Evolutionary conservation across 768 basidiomycete species (phyloP), one percentile per base, ranked within the genome.

Genomic region (Gloeophyllum trabeum): DNA sequence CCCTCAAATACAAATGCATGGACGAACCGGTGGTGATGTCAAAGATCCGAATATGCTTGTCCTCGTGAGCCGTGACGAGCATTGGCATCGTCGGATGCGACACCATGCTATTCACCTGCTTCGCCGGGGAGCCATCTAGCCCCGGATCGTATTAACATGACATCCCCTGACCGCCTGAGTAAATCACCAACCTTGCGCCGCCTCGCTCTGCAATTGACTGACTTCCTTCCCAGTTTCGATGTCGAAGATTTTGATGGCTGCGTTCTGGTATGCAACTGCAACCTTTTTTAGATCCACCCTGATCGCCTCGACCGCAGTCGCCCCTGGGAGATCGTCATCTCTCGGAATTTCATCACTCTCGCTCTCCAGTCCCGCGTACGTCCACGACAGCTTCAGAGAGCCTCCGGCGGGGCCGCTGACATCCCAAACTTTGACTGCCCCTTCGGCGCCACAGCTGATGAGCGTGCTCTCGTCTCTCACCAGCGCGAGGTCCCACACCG

Each of bases 401-500:
- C 79, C 75, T 13, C 74, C 76, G 24, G 74, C 71, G 20, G 76
- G 70, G 14, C 74, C 76, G 51, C 76, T 75, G 39, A 89, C 81
- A 51, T 91, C 88, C 93, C 94, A 98, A 12, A 94, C 77, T 61
- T 96, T 96, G 51, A 97, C 83, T 0, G 75, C 64, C 16, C 93
- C 93, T 57, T 98, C 94, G 3, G 92, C 86, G 36, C 87, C 83
- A 56, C 87, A 90, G 49, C 85, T 88, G 43, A 94, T 86, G 32
- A 98, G 70, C 5, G 83, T 80, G 44, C 75, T 77, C 57, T 89
- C 85, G 47, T 87, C 83, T 42, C 86, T 73, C 21, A 90, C 75
- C 18, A 94, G 74, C 6, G 86, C 82, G 40, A 98, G 66, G 56
- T 92, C 96, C 96, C 96, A 99, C 20, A 97, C 85, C 4, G 90